Evolutionary conservation across 371 early-diverging fungal species (phyloP).

Genomic region (Actinomortierella wolfii): DNA sequence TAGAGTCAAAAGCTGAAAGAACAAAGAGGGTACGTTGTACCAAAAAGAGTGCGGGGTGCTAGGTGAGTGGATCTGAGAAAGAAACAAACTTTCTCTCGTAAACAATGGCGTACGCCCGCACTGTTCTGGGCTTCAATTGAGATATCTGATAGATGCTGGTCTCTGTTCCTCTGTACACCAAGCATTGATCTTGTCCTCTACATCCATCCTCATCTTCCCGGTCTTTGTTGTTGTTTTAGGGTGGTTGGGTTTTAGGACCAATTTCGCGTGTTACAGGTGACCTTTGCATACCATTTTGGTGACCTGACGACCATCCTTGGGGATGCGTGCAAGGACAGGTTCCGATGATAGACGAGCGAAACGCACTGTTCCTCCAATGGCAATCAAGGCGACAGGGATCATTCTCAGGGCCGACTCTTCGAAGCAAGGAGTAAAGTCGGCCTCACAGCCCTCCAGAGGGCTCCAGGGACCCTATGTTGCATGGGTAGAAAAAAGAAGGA

Average conservation of each 20-base stretch:
- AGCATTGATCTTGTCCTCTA: no score
- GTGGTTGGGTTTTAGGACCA: no score
- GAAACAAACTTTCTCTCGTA: no score
- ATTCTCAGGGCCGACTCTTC: slow-evolving; percentile 64
- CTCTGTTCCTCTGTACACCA: no score
- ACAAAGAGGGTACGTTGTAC: not conserved
- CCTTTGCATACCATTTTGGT: slow-evolving; percentile 54
- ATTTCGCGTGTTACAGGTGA: not conserved
- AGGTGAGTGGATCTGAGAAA: no score
- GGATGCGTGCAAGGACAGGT: slow-evolving; percentile 45
- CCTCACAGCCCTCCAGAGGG: slow-evolving; percentile 41
- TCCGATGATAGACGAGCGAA: slow-evolving; percentile 49
- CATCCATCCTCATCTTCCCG: no score
- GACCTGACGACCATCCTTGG: slow-evolving; percentile 55
- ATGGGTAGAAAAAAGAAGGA: not conserved
- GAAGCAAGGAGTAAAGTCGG: slow-evolving; percentile 80
- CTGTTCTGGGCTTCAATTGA: no score
- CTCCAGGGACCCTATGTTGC: slow-evolving; percentile 74
- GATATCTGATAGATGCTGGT: no score
- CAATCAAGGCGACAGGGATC: slow-evolving; percentile 53
- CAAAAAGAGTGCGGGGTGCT: not conserved
- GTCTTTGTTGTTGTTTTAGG: no score
- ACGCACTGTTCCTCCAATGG: slow-evolving; percentile 56
- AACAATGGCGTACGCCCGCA: no score
- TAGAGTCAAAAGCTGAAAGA: no score